phyloP scores from a whole-genome alignment of 2,329 filamentous ascomycete species.

The Epichloe uncinata region DNA sequence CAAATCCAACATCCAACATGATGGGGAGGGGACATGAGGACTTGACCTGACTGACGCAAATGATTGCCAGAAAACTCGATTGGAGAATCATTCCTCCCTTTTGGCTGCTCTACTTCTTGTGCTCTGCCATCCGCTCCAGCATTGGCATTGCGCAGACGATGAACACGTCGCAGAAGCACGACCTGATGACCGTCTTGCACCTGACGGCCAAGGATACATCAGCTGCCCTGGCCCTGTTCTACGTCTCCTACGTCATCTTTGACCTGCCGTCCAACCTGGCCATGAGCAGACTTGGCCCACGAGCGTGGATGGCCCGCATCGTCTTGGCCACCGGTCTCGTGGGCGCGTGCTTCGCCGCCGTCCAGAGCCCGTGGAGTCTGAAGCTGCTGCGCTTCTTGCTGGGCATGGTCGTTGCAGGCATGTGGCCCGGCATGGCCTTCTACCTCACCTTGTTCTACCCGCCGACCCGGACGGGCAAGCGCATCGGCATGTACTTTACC shows the following conservation, averaged over 20 bases:
- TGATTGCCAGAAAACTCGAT: constrained; percentile 35
- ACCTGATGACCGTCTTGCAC: constrained; percentile 58
- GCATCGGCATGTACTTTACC: constrained; percentile 83
- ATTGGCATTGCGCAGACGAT: constrained; percentile 91
- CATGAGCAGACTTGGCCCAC: constrained; percentile 74
- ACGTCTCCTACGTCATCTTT: constrained; percentile 83
- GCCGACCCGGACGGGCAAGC: constrained; percentile 70
- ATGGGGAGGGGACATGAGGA: not conserved
- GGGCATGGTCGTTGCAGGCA: constrained; percentile 77
- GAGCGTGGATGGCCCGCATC: constrained; percentile 85
- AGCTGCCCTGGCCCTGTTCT: constrained; percentile 76
- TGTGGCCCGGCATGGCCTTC: constrained; percentile 94
- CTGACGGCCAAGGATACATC: constrained; percentile 67
- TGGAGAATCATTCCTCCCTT: constrained; percentile 55
- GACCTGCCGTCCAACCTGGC: constrained; percentile 79
- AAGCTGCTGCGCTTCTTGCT: constrained; percentile 79
- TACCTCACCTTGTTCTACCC: constrained; percentile 89
- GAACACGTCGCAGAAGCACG: constrained; percentile 59
- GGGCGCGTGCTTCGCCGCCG: constrained; percentile 70
- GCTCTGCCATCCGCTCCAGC: constrained; percentile 83
- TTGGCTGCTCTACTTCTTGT: constrained; percentile 84
- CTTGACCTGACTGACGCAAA: not conserved
- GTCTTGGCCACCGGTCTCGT: constrained; percentile 79
- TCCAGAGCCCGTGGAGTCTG: constrained; percentile 71
- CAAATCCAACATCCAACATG: no score